Evolutionary conservation across 2,329 filamentous ascomycete species (phyloP), one percentile per base, ranked within the genome.

Genomic region (Pyrenophora teres): DNA sequence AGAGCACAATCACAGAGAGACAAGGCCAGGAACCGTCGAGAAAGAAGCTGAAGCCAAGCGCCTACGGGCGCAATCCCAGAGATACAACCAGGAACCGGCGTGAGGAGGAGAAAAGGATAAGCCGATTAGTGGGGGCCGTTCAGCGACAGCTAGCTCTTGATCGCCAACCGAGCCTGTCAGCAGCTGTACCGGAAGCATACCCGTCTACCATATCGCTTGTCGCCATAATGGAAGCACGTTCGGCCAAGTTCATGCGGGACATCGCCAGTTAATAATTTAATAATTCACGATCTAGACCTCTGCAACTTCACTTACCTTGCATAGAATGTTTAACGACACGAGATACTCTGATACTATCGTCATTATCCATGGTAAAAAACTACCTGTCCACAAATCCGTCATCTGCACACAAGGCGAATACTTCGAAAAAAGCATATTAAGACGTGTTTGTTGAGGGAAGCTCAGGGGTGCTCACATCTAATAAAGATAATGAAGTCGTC

Each of bases 371-470:
- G 35, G 33, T 30, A 31, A 44, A 50, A 35, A 13, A 21, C 47
- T 59, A 23, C 50, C 39, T 42, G 38, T 47, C 4, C 50, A 56
- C 36, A 52, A 43, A 40, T 41, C 42, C 8, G 37, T 59, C 31
- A 35, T 59, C 36, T 59, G 54, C 54, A 52, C 30, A 30, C 54
- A n/a, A n/a, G n/a, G n/a, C n/a, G n/a, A n/a, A n/a, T n/a, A n/a
- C n/a, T n/a, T n/a, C n/a, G n/a, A n/a, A n/a, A n/a, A n/a, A n/a
- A n/a, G n/a, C n/a, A n/a, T n/a, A n/a, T n/a, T n/a, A n/a, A n/a
- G n/a, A n/a, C n/a, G n/a, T n/a, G n/a, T n/a, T n/a, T n/a, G n/a
- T n/a, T n/a, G n/a, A n/a, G n/a, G n/a, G n/a, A n/a, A n/a, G n/a
- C n/a, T n/a, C n/a, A n/a, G n/a, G n/a, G n/a, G n/a, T n/a, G n/a